Conservation (phyloP, 179 eudicot genomes). For the Patellifolia procumbens region DNA sequence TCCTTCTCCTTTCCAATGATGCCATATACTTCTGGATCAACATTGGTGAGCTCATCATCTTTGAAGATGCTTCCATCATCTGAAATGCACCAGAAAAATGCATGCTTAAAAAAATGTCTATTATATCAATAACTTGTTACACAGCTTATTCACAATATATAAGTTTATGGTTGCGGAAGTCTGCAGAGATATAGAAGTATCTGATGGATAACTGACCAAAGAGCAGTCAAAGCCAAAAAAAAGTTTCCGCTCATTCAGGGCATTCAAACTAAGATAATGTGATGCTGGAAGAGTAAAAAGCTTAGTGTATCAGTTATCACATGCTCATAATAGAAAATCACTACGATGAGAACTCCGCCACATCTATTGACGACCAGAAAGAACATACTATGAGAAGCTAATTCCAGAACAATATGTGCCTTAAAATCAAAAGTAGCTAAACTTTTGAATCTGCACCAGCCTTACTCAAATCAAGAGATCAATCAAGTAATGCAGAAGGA, state of each 20-base stretch:
- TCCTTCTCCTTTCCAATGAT: conserved; percentile 80
- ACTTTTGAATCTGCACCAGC: neutral
- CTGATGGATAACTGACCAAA: neutral
- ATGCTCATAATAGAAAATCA: neutral
- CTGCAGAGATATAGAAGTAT: neutral
- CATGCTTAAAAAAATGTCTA: conserved; percentile 11
- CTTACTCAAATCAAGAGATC: neutral
- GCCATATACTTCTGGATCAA: conserved; percentile 68
- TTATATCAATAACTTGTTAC: neutral
- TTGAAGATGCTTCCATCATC: conserved; percentile 60
- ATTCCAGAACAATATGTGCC: neutral
- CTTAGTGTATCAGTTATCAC: neutral
- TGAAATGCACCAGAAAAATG: conserved; percentile 24
- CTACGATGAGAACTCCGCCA: neutral
- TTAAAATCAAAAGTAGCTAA: neutral
- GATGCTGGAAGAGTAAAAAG: neutral
- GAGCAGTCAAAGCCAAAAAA: neutral
- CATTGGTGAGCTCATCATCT: conserved; percentile 59
- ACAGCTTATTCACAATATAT: neutral
- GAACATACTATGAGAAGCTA: neutral
- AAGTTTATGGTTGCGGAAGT: neutral
- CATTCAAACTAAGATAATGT: neutral
- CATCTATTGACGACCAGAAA: neutral
- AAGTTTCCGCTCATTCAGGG: neutral
- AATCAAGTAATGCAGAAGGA: neutral